Base-by-base conservation (phyloP, 352 stramenopile genomes). In the Blastocystis sp. region DNA sequence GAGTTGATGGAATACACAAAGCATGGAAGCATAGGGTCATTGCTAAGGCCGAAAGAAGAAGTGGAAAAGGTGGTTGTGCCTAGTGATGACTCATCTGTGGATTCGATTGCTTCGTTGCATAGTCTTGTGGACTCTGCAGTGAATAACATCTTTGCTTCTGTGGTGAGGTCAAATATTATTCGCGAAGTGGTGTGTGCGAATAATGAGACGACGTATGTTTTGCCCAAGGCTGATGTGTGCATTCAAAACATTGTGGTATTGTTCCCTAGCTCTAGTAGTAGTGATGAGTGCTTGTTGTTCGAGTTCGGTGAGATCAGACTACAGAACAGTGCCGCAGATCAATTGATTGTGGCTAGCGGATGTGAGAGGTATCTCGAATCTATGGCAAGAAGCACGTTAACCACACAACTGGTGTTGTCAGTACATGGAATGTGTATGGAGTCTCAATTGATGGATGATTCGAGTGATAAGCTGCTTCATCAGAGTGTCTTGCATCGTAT, bases 231-330 rank as follows among this genome's bases (percentile, higher is more conserved):
- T 20, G 30, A 79, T 53, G 63, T 89, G 34, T 62, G 9, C 30
- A n/a, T 89, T 8, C 63, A 89, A 24, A 89, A 89, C 47, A 39
- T 89, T n/a, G 66, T 89, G n/a, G 78, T 89, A 37, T 30, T 79
- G 30, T 53, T 89, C 37, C 78, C 78, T 9, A 37, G 20, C 11
- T 45, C 20, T 26, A 76, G 53, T 4, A 30, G 34, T 9, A 68
- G 41, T 34, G 53, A 76, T 24, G 78, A 89, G 26, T 54, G 34
- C 20, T 26, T 89, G 16, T 62, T 39, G 18, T 89, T 89, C 18
- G 78, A 89, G 66, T 39, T 89, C 56, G 78, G 78, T 11, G 59
- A 76, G 45, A 30, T 89, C 26, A 37, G 55, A 30, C 20, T 65
- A 18, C 20, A 45, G 20, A 89, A 89, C 53, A 20, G n/a, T 13